Base-by-base conservation (phyloP, 1,139 yeast species). In the Yamadazyma pseudoaaseri region DNA sequence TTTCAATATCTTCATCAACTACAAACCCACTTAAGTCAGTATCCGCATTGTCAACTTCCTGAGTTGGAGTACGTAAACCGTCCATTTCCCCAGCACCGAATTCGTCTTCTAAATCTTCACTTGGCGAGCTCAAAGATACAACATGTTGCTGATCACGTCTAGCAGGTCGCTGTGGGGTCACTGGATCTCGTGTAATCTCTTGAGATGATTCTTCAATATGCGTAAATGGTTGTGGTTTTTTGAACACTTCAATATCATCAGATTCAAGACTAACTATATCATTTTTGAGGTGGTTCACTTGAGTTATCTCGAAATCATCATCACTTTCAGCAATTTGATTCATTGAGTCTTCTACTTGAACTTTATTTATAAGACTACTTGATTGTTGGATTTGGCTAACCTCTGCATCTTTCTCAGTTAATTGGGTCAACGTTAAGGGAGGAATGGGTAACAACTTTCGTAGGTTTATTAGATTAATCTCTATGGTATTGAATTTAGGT, bases 41-140 rank as follows among this genome's bases (percentile, higher is more conserved):
- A 31, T 54, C 58, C 22, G 42, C 48, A 16, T 56, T 59, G 35
- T 62, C 62, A 24, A 62, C 45, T 21, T 65, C 70, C 36, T 63
- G 68, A 3, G 66, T 53, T 2, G 67, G 70, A 1, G 70, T 65
- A 39, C 42, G 46, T 24, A 58, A 49, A 0, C 75, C 74, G 29
- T 58, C 70, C 69, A 66, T 56, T 33, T 60, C 52, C 8, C 52
- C 52, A 14, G 58, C 64, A 2, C 74, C 75, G 41, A 69, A 67
- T 27, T 67, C 56, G 38, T 70, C 74, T 37, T 68, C 74, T 5
- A 16, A 14, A 12, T 37, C 37, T 8, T 27, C 32, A 6, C 13
- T 25, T 12, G 26, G 23, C 10, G 27, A 9, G 10, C 23, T 23
- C 6, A 9, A 6, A 9, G 25, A 22, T 6, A 22, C 6, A 8